phyloP scores from a whole-genome alignment of 2,329 filamentous ascomycete genomes.

The Arthroderma uncinatum region DNA sequence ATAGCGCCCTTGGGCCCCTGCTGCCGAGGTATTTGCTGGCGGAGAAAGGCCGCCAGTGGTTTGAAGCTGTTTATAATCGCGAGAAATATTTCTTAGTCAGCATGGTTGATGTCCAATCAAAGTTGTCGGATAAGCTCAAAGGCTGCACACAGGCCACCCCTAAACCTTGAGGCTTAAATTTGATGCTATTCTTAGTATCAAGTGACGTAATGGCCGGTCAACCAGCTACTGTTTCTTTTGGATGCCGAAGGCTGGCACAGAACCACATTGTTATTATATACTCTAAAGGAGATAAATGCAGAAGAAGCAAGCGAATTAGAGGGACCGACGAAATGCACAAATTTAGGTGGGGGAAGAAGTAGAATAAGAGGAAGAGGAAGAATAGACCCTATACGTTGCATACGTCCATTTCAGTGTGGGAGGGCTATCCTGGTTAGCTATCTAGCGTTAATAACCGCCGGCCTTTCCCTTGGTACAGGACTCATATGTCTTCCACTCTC shows the following conservation, averaged over 20 bases:
- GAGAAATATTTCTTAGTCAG: not conserved
- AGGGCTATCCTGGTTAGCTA: not conserved
- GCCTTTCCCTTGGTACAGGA: constrained; percentile 10
- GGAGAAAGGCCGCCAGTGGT: not conserved
- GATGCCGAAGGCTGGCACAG: not conserved
- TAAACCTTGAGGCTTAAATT: not conserved
- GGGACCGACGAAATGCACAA: not conserved
- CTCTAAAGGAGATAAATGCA: not conserved
- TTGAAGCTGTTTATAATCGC: not conserved
- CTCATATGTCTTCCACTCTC: constrained; percentile 9
- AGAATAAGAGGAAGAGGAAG: not conserved
- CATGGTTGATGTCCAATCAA: not conserved
- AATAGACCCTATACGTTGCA: too few species aligned
- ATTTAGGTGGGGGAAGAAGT: not conserved
- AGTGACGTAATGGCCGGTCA: not conserved
- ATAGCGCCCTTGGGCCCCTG: not conserved
- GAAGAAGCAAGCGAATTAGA: not conserved
- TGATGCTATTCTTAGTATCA: not conserved
- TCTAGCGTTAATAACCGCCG: constrained; percentile 5
- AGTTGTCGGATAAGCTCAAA: not conserved
- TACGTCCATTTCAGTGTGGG: not conserved
- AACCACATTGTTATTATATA: not conserved
- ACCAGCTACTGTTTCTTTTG: not conserved
- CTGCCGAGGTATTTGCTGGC: not conserved
- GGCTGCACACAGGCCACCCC: not conserved